Percentiles rank a stretch among this genome's conserved stretches.
These are phyloP conservation scores for Solanum neorickii DNA, from an alignment of 257 asterid species.

Conservation along the genomic window DNA sequence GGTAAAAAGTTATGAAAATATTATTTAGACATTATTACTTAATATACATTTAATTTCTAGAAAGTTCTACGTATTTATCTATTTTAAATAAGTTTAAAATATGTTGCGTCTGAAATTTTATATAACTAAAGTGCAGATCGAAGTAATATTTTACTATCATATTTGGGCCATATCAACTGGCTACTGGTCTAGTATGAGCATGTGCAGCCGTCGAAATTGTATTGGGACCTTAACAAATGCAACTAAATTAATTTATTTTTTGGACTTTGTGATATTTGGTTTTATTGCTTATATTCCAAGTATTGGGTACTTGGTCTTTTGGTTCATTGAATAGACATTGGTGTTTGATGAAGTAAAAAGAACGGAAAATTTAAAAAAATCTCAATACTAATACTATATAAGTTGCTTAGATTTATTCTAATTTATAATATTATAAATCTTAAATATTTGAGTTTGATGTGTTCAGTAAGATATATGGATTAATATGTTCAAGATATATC, in stretches of 20 bases:
- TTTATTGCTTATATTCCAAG: background rate
- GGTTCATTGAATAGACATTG: background rate
- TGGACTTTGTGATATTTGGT: background rate
- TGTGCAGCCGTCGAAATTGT: background rate
- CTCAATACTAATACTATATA: too few relatives aligned
- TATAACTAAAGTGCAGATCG: background rate
- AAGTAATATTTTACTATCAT: background rate
- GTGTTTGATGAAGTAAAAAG: background rate
- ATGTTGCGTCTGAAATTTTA: background rate
- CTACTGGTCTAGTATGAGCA: background rate
- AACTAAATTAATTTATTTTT: background rate
- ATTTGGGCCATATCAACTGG: background rate
- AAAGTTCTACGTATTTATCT: background rate
- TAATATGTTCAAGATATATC: too few relatives aligned
- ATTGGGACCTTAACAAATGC: background rate
- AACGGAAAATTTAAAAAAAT: too few relatives aligned
- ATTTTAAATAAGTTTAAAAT: background rate
- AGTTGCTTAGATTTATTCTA: too few relatives aligned
- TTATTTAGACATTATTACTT: background rate
- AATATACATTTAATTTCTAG: background rate
- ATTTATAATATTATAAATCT: too few relatives aligned
- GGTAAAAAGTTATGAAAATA: background rate
- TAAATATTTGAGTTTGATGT: background rate
- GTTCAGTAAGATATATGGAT: too few relatives aligned
- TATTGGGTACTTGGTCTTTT: background rate